Evolutionary conservation across 2,329 filamentous ascomycete genomes (phyloP), one percentile per base, ranked within the genome.

Genomic region (Annulohypoxylon truncatum): DNA sequence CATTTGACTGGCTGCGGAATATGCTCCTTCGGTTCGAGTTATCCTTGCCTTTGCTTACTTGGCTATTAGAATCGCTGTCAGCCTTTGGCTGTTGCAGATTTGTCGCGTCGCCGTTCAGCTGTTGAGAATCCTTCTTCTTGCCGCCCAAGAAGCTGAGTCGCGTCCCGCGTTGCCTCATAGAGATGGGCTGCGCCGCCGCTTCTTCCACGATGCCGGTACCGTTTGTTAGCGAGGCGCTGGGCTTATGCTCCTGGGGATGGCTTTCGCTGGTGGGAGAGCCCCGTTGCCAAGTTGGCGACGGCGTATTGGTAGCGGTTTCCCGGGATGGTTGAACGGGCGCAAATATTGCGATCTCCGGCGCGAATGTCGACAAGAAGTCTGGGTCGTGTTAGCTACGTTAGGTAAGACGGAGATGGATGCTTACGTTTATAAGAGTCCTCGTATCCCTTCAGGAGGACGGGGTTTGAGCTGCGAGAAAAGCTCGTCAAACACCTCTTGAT

Each of bases 401-500:
- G 42, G 8, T 15, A 18, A 51, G 4, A 3, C 20, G 35, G 26
- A 1, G 50, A 9, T 20, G 51, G 47, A 28, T 51, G 85, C 89
- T 81, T 84, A 93, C 91, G 84, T 78, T 83, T 83, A 66, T 86
- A 83, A 33, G 93, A 82, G 75, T 91, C 88, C 74, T 87, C 84
- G 29, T 87, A 82, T 46, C 81, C 82, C 66, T 79, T 82, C 72
- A 79, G 83, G 77, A 87, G 88, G 78, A 81, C 84, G 77, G 83
- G 87, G 78, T 86, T 88, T 38, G 79, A 85, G 81, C 84, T 89
- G 77, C 86, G 88, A 63, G 85, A 85, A 77, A 93, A 92, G 72
- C 89, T 84, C 3, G 84, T 84, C 68, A 98, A 79, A 73, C 93
- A 95, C 69, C 93, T 89, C 81, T 95, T 94, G 73, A 98, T 89